Base-by-base conservation (phyloP, 148 eudicot genomes). In the Rhododendron griersonianum region DNA sequence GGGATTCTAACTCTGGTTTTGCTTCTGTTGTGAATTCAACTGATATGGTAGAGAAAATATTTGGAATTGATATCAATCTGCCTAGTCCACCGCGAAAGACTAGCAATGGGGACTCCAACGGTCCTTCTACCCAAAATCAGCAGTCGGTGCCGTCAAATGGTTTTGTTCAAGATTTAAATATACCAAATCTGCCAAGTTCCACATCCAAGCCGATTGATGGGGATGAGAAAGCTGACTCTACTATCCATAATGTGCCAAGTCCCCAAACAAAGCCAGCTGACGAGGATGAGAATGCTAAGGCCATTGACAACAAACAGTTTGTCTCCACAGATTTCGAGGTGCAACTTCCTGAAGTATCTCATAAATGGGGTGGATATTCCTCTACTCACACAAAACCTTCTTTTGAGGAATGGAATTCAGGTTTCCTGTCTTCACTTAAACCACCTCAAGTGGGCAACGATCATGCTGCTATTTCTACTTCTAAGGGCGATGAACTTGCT, bases 311-410 rank as follows among this genome's bases (percentile, higher is more conserved):
- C 74, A 89, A 88, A 81, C 91, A 82, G 28, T 73, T 85, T 14
- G 84, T 74, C 23, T 81, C 91, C 45, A 41, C 87, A 77, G 87
- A 89, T 86, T 75, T 86, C 6, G 87, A 85, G 83, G 86, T 92
- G 63, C 91, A 88, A 41, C 91, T 89, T 47, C 89, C 89, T 41
- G 91, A 93, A 81, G 84, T 88, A 81, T 87, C 86, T 65, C 84
- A 88, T 82, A 91, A 92, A 85, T 93, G 98, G 96, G 89, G 84
- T 85, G 91, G 92, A 83, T 90, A 84, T 89, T 87, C 96, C 21
- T 57, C 88, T 7, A 59, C 90, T 80, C 90, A 87, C 75, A 37
- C 89, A n/a, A 93, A 91, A 87, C 88, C 88, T 81, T 84, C 87
- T 61, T 86, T 86, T 51, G 90, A 88, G 25, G 92, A 89, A 59